Percentiles rank a stretch among this genome's conserved stretches.
Evolutionary conservation across 176 grass and related monocot genomes (phyloP).

Genomic region (Leersia perrieri): DNA sequence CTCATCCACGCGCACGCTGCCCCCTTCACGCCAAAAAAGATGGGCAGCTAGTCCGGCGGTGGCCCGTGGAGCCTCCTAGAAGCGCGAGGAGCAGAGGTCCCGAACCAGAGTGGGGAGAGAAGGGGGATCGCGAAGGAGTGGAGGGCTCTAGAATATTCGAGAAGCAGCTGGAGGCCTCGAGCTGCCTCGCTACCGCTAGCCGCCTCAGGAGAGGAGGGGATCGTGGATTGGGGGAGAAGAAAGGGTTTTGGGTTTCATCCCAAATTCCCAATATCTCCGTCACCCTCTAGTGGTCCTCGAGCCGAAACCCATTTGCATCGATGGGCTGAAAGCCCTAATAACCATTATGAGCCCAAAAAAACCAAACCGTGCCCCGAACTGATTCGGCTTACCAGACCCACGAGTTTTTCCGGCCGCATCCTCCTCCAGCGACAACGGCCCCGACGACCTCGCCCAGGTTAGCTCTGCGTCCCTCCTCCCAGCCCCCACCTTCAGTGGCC

Average conservation of each 20-base stretch:
- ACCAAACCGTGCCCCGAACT: no score
- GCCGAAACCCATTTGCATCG: no score
- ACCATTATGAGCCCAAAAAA: no score
- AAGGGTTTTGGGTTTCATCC: slow-evolving; percentile 6
- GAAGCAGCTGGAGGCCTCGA: background rate
- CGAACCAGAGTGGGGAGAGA: background rate
- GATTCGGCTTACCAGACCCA: no score
- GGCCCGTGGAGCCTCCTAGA: background rate
- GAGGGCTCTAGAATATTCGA: slow-evolving; percentile 7
- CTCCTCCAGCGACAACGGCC: no score
- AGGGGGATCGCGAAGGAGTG: background rate
- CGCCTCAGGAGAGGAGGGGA: background rate
- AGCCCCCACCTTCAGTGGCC: no score
- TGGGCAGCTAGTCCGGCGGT: background rate
- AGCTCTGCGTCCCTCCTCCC: no score
- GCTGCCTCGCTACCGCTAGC: background rate
- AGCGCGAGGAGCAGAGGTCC: background rate
- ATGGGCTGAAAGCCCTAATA: no score
- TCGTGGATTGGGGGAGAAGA: slow-evolving; percentile 39
- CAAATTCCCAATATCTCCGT: no score
- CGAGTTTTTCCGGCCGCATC: no score
- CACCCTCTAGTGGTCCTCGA: no score
- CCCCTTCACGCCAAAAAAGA: background rate
- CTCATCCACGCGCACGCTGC: slow-evolving; percentile 6
- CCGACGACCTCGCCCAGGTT: no score